Percentiles rank a stretch among this genome's conserved stretches.
Evolutionary conservation across 768 basidiomycete genomes (phyloP).

Genomic region (Suillus decipiens): DNA sequence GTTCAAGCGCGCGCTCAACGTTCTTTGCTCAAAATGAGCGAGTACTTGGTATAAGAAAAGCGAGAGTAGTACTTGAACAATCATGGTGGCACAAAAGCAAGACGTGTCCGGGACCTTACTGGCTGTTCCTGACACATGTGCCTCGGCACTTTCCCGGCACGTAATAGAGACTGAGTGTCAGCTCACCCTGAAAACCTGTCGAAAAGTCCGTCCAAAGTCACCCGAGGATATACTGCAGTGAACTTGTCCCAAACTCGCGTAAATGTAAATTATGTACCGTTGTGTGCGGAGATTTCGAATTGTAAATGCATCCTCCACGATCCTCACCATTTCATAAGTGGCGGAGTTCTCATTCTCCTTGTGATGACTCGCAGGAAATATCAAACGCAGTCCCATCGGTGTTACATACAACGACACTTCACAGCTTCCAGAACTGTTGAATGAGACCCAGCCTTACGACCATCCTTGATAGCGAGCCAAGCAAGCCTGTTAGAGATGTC

Average conservation of each 20-base stretch:
- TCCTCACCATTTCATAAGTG: not conserved
- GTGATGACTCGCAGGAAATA: not conserved
- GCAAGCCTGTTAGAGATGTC: constrained; percentile 44
- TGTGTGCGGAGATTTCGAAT: not conserved
- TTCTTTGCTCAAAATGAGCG: not conserved
- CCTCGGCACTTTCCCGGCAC: not conserved
- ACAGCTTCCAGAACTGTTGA: not conserved
- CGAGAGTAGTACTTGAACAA: no score
- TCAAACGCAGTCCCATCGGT: not conserved
- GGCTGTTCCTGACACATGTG: not conserved
- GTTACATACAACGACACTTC: not conserved
- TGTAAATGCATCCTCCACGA: not conserved
- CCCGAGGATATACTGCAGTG: not conserved
- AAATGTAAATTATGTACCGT: not conserved
- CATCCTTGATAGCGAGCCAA: constrained; percentile 50
- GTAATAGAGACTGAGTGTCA: not conserved
- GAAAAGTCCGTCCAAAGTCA: not conserved
- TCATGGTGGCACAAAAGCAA: not conserved
- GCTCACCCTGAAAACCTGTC: not conserved
- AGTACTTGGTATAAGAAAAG: not conserved
- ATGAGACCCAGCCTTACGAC: constrained; percentile 15
- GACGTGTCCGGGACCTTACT: not conserved
- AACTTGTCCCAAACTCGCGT: not conserved
- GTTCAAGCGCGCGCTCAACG: not conserved
- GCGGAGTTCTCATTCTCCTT: not conserved